Conservation (phyloP, 1,284 basidiomycete species). For the Phlebopus sp. region DNA sequence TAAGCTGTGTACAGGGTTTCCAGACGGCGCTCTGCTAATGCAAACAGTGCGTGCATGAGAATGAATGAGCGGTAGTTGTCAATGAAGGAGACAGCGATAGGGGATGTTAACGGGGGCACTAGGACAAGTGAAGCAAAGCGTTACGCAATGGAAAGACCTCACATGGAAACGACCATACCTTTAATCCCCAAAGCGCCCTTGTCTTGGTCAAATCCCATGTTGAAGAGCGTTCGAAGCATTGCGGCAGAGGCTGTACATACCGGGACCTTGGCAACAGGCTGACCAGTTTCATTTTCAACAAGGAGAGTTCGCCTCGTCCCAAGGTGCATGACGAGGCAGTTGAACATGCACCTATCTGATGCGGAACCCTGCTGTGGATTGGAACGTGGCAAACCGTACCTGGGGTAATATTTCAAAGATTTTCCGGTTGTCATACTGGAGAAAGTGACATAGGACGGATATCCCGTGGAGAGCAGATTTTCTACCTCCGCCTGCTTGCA, state of each 20-base stretch:
- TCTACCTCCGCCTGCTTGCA: conserved; percentile 4
- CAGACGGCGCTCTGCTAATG: conserved; percentile 2
- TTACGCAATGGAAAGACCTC: neutral
- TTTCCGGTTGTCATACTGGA: conserved; percentile 6
- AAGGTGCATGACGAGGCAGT: conserved; percentile 1
- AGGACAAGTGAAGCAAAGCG: neutral
- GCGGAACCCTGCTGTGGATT: neutral
- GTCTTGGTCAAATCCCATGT: neutral
- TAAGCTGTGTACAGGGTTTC: neutral
- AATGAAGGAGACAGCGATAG: conserved; percentile 2
- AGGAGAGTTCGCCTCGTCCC: neutral
- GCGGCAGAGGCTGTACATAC: neutral
- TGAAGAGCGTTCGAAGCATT: neutral
- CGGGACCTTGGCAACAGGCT: neutral
- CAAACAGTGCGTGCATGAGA: conserved; percentile 7
- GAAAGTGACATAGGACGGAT: neutral
- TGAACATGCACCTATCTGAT: neutral
- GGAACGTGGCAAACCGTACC: neutral
- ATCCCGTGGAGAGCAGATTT: conserved; percentile 4
- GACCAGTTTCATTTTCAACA: neutral
- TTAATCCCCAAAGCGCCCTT: neutral
- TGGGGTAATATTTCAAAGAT: neutral
- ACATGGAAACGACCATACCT: neutral
- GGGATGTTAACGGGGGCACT: conserved; percentile 2
- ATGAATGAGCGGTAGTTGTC: conserved; percentile 5